Base-by-base conservation (phyloP, 2,329 filamentous ascomycete genomes). In the Exophiala alcalophila region DNA sequence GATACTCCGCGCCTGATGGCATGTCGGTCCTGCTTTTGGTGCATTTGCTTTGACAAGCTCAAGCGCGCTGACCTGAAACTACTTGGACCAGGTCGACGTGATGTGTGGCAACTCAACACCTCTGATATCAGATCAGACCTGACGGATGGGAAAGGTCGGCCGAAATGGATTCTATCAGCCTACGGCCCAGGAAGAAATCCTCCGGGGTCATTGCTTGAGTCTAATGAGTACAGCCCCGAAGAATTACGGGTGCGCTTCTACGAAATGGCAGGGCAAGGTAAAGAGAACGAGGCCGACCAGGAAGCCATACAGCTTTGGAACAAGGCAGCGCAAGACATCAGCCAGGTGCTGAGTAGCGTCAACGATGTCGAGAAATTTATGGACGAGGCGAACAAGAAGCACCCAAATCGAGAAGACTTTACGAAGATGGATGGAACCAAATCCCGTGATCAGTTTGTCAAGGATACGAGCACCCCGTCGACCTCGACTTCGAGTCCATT, bases 201-300 rank as follows among this genome's bases (percentile, higher is more conserved):
- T 1, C 90, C 90, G 0, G 79, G 80, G 12, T 88, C 95, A 64
- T 73, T 96, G 1, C 90, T 95, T 57, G 88, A 88, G 38, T 89
- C 88, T 1, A 77, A 89, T 12, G 91, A 97, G 63, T 84, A 89
- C 62, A 94, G 88, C 58, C 84, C 85, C 27, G 91, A 97, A 63
- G 91, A 97, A 65, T 77, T 94, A 61, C 78, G 89, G 35, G 61
- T 90, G 19, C 67, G 71, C 15, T 83, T 88, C 59, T 90, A 91
- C 59, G 70, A 81, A 38, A 78, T 78, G 2, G 69, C 73, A 27
- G 74, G 78, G 6, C 59, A 74, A 5, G 84, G 85, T 1, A 65
- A 72, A 36, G 63, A 74, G 41, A 45, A 34, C 20, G 64, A 67
- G 51, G 76, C 74, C 19, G 67, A 80, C 14, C 66, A 71, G 57